Conservation (phyloP, 2,329 filamentous ascomycete species). For the Didymella arachidicola region DNA sequence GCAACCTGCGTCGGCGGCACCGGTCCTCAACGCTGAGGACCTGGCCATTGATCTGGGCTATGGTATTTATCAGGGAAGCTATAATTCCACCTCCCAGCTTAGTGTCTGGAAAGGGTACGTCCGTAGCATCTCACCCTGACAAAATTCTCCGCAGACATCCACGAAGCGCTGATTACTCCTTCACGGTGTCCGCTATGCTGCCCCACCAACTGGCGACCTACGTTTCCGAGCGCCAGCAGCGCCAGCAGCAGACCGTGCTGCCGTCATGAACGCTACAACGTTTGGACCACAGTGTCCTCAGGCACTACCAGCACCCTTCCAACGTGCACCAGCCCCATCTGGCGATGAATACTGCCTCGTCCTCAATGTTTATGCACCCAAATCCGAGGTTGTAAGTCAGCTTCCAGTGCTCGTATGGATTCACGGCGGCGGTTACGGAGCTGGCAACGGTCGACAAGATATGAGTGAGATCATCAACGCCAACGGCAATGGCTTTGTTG, state of each 20-base stretch:
- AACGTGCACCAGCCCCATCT: slow-evolving; percentile 2
- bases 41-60: slow-evolving; percentile 32
- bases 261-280: slow-evolving; percentile 14
- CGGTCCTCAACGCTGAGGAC: neutral
- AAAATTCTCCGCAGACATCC: neutral
- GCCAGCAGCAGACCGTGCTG: slow-evolving; percentile 18
- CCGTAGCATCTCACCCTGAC: neutral
- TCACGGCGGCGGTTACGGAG: slow-evolving; percentile 48
- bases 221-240: slow-evolving; percentile 31
- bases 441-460: slow-evolving; percentile 51
- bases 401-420: slow-evolving; percentile 49
- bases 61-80: slow-evolving; percentile 28
- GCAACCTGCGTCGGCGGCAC: slow-evolving; percentile 4
- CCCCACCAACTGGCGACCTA: slow-evolving; percentile 24
- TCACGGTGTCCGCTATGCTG: slow-evolving; percentile 35
- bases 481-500: slow-evolving; percentile 59
- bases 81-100: slow-evolving; percentile 27
- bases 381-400: slow-evolving; percentile 25
- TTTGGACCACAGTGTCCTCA: slow-evolving; percentile 31
- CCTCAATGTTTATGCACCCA: slow-evolving; percentile 47
- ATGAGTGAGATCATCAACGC: slow-evolving; percentile 55
- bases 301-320: slow-evolving; percentile 13
- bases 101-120: slow-evolving; percentile 39
- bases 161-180: neutral
- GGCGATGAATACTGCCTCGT: slow-evolving; percentile 50